Evolutionary conservation across 202 grass and related monocot genomes (phyloP).

Genomic region (Zoysia matrella): DNA sequence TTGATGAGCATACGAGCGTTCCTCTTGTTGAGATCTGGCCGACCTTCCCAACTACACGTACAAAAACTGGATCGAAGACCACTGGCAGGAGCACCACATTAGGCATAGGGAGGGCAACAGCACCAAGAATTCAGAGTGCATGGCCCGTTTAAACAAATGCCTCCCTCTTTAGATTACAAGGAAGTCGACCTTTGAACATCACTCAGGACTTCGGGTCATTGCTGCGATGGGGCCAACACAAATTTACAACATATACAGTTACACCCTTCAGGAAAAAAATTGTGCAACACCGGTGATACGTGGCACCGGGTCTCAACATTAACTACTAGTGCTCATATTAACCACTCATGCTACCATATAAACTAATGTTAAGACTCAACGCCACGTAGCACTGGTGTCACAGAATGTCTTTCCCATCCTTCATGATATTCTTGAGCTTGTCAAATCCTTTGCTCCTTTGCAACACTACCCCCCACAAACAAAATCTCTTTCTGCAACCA

Average conservation of each 20-base stretch:
- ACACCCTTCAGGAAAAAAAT: slow-evolving; percentile 22
- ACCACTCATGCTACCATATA: no score
- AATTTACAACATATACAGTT: slow-evolving; percentile 85
- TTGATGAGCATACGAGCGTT: no score
- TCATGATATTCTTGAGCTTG: slow-evolving; percentile 43
- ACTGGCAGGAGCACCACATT: neutral
- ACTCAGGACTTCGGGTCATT: slow-evolving; percentile 15
- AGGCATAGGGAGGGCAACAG: slow-evolving; percentile 4
- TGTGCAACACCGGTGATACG: no score
- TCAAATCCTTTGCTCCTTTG: slow-evolving; percentile 30
- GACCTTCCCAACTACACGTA: neutral
- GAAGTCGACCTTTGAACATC: slow-evolving; percentile 41
- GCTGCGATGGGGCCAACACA: slow-evolving; percentile 33
- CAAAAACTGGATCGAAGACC: neutral
- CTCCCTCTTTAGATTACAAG: slow-evolving; percentile 41
- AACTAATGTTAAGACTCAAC: no score
- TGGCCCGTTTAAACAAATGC: slow-evolving; percentile 20
- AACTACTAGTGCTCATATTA: no score
- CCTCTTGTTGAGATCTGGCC: neutral
- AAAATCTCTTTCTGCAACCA: slow-evolving; percentile 20
- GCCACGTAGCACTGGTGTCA: no score
- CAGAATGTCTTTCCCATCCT: no score
- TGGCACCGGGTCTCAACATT: no score
- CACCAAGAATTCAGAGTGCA: slow-evolving; percentile 19
- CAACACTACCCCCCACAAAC: slow-evolving; percentile 21